Conservation (phyloP, 495 filamentous ascomycete genomes). For the Bryoglossum gracile region DNA sequence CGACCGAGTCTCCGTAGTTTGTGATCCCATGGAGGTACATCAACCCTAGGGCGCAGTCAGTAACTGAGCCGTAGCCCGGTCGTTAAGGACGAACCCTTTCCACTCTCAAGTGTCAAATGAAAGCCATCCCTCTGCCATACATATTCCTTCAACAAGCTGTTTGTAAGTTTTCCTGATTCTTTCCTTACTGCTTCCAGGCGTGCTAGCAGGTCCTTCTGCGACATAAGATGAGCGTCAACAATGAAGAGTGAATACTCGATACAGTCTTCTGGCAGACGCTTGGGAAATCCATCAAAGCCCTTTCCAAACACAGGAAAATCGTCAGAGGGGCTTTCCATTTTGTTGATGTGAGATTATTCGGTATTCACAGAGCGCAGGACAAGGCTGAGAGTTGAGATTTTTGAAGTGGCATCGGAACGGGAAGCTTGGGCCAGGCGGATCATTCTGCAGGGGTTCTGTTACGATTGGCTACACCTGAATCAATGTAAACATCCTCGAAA, state of each 20-base stretch:
- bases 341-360: background rate
- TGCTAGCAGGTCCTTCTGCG: constrained; percentile 35
- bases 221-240: constrained; percentile 49
- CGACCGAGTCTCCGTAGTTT: constrained; percentile 86
- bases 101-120: constrained; percentile 45
- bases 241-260: constrained; percentile 80
- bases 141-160: constrained; percentile 65
- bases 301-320: constrained; percentile 41
- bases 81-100: constrained; percentile 44
- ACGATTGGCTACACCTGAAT: constrained; percentile 1
- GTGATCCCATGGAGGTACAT: constrained; percentile 61
- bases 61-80: background rate
- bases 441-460: background rate
- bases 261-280: constrained; percentile 74
- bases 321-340: constrained; percentile 28
- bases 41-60: constrained; percentile 26
- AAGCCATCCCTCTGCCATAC: constrained; percentile 93
- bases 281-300: constrained; percentile 58
- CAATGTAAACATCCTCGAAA: constrained; percentile 7
- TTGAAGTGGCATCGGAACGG: background rate
- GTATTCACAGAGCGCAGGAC: too few relatives aligned
- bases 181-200: constrained; percentile 65
- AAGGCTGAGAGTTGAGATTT: constrained; percentile 4
- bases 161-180: constrained; percentile 53
- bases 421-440: constrained; percentile 7